Evolutionary conservation across 257 asterid species (phyloP).

Genomic region (Linaria vulgaris): DNA sequence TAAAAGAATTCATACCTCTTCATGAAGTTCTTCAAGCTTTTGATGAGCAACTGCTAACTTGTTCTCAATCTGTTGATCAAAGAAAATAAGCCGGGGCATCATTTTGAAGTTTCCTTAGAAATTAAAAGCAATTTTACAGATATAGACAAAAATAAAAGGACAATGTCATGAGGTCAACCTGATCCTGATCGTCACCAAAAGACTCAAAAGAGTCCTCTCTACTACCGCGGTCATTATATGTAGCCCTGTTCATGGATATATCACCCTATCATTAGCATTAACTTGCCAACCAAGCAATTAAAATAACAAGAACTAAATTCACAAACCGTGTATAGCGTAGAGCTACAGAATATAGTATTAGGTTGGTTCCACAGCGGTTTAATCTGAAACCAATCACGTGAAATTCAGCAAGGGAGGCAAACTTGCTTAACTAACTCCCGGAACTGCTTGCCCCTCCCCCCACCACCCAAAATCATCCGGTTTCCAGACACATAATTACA

Average conservation of each 20-base stretch:
- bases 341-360: conserved; percentile 4
- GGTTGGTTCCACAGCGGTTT: not conserved
- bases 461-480: conserved; percentile 12
- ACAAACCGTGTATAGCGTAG: conserved; percentile 17
- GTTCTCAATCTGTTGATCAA: conserved; percentile 42
- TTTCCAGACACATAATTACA: conserved; percentile 8
- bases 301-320: conserved; percentile 16
- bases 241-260: conserved; percentile 44
- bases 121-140: not conserved
- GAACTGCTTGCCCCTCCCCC: conserved; percentile 1
- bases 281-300: conserved; percentile 17
- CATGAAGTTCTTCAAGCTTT: conserved; percentile 67
- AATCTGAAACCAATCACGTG: conserved; percentile 9
- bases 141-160: conserved; percentile 8
- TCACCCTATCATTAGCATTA: conserved; percentile 22
- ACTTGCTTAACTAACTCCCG: conserved; percentile 12
- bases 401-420: conserved; percentile 8
- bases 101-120: not conserved
- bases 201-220: conserved; percentile 61
- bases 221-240: conserved; percentile 44
- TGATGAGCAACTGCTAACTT: conserved; percentile 49
- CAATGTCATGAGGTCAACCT: conserved; percentile 44
- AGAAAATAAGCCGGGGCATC: conserved; percentile 4
- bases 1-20: conserved; percentile 47
- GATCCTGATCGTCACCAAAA: conserved; percentile 42